Base-by-base conservation (phyloP, 2,329 filamentous ascomycete species). In the Dichotomopilus funicola region DNA sequence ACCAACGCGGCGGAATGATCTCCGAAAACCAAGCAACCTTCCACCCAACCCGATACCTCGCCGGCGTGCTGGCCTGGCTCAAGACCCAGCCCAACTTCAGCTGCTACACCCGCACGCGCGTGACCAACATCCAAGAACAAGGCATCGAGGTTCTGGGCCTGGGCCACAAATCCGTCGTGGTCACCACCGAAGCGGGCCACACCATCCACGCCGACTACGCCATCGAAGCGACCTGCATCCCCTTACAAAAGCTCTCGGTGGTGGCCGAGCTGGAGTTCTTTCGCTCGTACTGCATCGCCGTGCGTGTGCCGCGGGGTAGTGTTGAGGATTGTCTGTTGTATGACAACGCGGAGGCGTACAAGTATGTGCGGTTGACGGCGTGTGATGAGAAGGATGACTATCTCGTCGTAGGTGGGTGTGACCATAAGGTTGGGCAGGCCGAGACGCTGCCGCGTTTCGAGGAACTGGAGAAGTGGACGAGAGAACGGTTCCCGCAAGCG, bases 381-480 rank as follows among this genome's bases (percentile, higher is more conserved):
- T 81, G 79, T 62, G 78, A 82, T 53, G 73, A 76, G 0, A 67
- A 75, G 53, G 67, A 80, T 44, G 79, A 82, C 60, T 82, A 81
- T 64, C 63, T 83, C 49, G 68, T 83, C 5, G 72, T 82, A 5
- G 80, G 79, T 6, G 80, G 80, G 1, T 75, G 76, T 50, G 80
- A 82, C 61, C 80, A 83, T 69, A 79, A 80, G 63, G 78, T 82
- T n/a, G 79, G 79, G 0, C 78, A 81, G 59, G 73, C 76, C 44
- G 67, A 73, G 2, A 69, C 75, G 1, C 63, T 68, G 0, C 72
- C 71, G 0, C 74, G 76, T 6, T 80, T 78, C 56, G 66, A 69
- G 1, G 75, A 80, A 60, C 72, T 83, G 4, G 78, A 80, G 63
- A 62, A 63, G 0, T 83, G 79, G 80, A 72, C 72, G 0, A 73